These are phyloP conservation scores for Vitis rotundifolia DNA, from an alignment of 164 flowering plant genomes.

Conservation along the genomic window DNA sequence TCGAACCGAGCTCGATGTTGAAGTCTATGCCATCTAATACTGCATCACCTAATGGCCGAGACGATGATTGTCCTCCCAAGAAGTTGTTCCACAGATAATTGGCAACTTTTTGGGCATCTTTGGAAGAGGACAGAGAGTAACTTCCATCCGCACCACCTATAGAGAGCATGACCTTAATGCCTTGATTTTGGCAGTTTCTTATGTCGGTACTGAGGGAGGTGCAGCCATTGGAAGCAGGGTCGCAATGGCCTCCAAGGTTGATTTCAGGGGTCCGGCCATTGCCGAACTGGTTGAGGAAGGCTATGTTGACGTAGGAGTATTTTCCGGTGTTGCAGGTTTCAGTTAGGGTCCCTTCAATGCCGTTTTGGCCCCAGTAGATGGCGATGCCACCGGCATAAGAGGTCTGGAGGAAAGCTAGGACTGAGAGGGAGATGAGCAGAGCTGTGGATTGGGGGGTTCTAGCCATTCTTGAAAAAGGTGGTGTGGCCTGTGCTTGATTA, in stretches of 20 bases:
- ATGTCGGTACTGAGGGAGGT: constrained; percentile 16
- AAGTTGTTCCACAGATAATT: constrained; percentile 47
- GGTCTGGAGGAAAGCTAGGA: constrained; percentile 1
- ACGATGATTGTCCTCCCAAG: constrained; percentile 39
- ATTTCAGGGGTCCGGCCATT: constrained; percentile 36
- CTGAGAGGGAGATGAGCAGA: constrained; percentile 8
- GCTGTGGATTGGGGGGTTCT: neutral
- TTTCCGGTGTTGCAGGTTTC: constrained; percentile 40
- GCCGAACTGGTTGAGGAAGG: constrained; percentile 45
- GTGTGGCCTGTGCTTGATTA: too few species aligned
- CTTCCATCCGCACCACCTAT: constrained; percentile 49
- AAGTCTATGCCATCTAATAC: constrained; percentile 51
- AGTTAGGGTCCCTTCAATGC: constrained; percentile 40
- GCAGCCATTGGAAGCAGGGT: constrained; percentile 39
- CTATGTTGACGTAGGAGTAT: constrained; percentile 36
- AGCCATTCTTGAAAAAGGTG: too few species aligned
- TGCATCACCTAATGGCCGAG: constrained; percentile 47
- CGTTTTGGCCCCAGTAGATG: constrained; percentile 57
- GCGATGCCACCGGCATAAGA: constrained; percentile 34
- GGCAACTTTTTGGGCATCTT: constrained; percentile 43
- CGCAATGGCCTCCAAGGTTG: constrained; percentile 58
- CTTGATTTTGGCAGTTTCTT: constrained; percentile 31
- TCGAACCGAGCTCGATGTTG: constrained; percentile 38
- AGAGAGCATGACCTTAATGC: constrained; percentile 51
- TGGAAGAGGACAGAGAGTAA: constrained; percentile 42